Conservation (phyloP, 169 alveolate species). For the Perkinsus chesapeaki region DNA sequence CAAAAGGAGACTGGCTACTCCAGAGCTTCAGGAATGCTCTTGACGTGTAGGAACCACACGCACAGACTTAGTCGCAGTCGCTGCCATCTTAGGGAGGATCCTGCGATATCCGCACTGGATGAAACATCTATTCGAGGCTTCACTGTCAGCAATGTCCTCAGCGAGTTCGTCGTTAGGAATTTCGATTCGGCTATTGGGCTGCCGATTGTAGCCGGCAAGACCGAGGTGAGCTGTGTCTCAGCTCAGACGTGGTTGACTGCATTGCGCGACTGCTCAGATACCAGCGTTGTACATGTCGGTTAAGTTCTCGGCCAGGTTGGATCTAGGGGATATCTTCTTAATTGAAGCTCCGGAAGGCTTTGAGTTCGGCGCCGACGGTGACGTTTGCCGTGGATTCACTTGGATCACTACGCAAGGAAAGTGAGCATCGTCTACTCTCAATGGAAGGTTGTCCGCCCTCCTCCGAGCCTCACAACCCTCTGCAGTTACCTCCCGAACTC, state of each 20-base stretch:
- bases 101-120: not conserved
- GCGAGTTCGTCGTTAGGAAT: not conserved
- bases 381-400: not conserved
- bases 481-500: not conserved
- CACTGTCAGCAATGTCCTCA: not conserved
- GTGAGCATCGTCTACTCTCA: not conserved
- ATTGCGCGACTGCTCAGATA: not conserved
- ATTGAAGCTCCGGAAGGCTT: conserved; percentile 4
- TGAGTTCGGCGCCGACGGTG: not conserved
- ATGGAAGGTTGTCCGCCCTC: not conserved
- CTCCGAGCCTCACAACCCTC: not conserved
- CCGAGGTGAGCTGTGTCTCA: not conserved
- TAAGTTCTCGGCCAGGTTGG: not conserved
- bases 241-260: not conserved
- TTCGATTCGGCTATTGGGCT: not conserved
- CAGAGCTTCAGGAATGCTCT: not conserved
- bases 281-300: not conserved
- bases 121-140: not conserved
- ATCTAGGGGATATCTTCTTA: not conserved
- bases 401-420: not conserved
- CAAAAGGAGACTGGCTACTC: not conserved
- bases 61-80: not conserved
- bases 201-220: not conserved
- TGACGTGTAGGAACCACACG: not conserved
- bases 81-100: not conserved